Evolutionary conservation across 2,329 filamentous ascomycete genomes (phyloP), one percentile per base, ranked within the genome.

Genomic region (Pezizomycotina sp.): DNA sequence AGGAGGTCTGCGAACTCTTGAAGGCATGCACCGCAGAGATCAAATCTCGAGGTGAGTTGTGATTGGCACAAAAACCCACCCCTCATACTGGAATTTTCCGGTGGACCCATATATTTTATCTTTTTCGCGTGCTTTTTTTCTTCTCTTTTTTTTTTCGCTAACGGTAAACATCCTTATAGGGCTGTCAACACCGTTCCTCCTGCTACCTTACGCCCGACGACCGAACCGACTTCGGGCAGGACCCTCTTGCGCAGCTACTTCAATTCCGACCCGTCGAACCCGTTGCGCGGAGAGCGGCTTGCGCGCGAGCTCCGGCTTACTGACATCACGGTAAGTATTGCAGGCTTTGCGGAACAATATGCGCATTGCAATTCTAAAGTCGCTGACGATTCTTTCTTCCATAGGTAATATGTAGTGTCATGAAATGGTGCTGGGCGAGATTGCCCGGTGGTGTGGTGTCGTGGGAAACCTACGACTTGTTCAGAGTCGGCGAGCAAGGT

Each of bases 361-460:
- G 22, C 7, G 7, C 22, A 24, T 24, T 24, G 22, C 12, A 24
- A 6, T 33, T 19, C 13, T 38, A 35, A 40, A 34, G 34, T 31
- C 46, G 15, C 40, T 19, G 43, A 34, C 15, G n/a, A n/a, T 33
- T 20, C 6, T 13, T 53, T 52, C 32, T 54, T 50, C 58, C 24
- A 14, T 24, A 92, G 82, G 83, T 92, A 38, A 69, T 98, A 35
- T 84, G 83, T 47, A 89, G 84, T 51, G 83, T 93, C 26, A 66
- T 89, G 47, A 98, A 95, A 63, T 98, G 89, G 89, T 95, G 86
- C 58, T 98, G 89, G 89, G 84, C 81, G 56, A 73, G 89, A 60
- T 64, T 98, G 32, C 72, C 77, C 26, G 82, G 83, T 41, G 89
- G 89, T 52, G 74, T 98, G 9, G 84, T 98, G 22, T 83, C 82